A percentile compares a stretch with the other conserved stretches of the same genome.
Conservation (phyloP, 2,329 filamentous ascomycete genomes). For the Curvularia sp. region DNA sequence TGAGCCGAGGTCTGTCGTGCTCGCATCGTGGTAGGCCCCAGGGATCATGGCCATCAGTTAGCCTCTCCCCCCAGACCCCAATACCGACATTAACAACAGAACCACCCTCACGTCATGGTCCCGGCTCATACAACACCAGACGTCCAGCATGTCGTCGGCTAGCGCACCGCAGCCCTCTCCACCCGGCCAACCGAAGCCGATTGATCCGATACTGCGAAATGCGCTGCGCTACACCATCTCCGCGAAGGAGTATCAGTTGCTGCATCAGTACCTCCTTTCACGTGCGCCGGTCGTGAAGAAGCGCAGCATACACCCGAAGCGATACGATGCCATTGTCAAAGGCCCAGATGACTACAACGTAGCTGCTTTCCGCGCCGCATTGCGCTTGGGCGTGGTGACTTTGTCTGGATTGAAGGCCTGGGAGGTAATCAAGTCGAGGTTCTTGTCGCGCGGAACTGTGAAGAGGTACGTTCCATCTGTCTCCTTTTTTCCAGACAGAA, state of each 20-base stretch:
- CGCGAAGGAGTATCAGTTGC: constrained; percentile 81
- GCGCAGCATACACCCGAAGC: constrained; percentile 58
- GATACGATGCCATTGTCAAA: constrained; percentile 60
- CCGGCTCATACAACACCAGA: constrained; percentile 16
- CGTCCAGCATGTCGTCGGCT: constrained; percentile 44
- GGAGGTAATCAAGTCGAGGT: constrained; percentile 51
- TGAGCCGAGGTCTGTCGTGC: constrained; percentile 18
- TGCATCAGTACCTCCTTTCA: constrained; percentile 84
- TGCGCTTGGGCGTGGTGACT: constrained; percentile 55
- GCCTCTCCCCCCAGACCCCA: constrained; percentile 23
- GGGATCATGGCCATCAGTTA: constrained; percentile 14
- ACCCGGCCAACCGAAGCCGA: constrained; percentile 35
- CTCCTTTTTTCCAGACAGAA: background rate
- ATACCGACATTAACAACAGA: constrained; percentile 5
- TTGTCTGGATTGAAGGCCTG: constrained; percentile 57
- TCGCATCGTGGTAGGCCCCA: constrained; percentile 2
- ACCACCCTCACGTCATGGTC: constrained; percentile 29
- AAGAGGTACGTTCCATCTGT: constrained; percentile 27
- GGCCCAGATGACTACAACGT: constrained; percentile 58
- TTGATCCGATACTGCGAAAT: constrained; percentile 81
- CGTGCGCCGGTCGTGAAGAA: constrained; percentile 69
- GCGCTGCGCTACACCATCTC: constrained; percentile 84
- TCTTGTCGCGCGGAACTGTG: constrained; percentile 46
- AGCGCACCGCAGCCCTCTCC: constrained; percentile 40
- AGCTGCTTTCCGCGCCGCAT: constrained; percentile 55